Percentiles rank a stretch among this genome's conserved stretches.
Conservation (phyloP, 2,329 filamentous ascomycete genomes). For the Helotiales sp. region DNA sequence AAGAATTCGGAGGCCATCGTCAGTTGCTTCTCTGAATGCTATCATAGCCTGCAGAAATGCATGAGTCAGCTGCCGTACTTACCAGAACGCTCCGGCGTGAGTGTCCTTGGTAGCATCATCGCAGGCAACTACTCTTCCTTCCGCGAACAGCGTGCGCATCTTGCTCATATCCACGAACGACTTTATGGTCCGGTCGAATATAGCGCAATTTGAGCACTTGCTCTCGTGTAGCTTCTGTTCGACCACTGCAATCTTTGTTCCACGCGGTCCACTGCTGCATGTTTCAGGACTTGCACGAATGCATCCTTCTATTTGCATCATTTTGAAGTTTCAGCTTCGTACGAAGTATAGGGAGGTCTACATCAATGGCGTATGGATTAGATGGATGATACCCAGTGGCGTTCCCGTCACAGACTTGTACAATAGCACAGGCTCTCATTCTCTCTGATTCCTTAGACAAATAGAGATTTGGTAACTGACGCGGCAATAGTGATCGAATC, state of each 20-base stretch:
- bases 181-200: constrained; percentile 25
- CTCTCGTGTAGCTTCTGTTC: background rate
- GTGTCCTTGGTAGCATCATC: constrained; percentile 69
- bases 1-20: constrained; percentile 68
- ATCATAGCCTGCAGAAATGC: constrained; percentile 54
- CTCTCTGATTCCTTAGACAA: constrained; percentile 9
- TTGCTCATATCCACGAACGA: constrained; percentile 33
- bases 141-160: constrained; percentile 61
- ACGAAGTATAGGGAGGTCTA: constrained; percentile 16
- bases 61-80: constrained; percentile 51
- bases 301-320: background rate
- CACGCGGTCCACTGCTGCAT: constrained; percentile 1
- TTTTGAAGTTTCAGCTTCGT: background rate
- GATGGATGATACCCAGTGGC: constrained; percentile 32
- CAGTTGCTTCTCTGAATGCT: constrained; percentile 67
- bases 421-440: constrained; percentile 21
- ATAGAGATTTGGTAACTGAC: constrained; percentile 26
- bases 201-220: background rate
- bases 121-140: constrained; percentile 80
- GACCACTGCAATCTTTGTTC: background rate
- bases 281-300: background rate
- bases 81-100: constrained; percentile 31
- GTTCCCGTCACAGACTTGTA: constrained; percentile 28
- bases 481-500: constrained; percentile 32
- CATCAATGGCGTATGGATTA: constrained; percentile 27